These are phyloP conservation scores for Lactarius sp. DNA, from an alignment of 768 basidiomycete genomes.

Conservation along the genomic window DNA sequence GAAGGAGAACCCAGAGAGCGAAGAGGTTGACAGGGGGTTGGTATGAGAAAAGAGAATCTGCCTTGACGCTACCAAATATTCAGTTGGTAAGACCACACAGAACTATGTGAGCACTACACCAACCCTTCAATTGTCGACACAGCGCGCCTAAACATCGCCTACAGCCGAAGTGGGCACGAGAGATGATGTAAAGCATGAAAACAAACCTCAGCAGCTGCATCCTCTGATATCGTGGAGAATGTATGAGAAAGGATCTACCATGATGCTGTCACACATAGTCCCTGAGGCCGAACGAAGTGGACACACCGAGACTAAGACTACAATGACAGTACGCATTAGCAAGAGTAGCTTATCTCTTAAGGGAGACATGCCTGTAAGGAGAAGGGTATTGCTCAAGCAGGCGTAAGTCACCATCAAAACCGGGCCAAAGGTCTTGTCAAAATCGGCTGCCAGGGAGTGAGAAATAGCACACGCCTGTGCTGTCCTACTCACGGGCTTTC, in stretches of 20 bases:
- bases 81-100: neutral
- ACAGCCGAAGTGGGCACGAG: slow-evolving; percentile 7
- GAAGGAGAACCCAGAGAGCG: slow-evolving; percentile 82
- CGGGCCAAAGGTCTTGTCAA: slow-evolving; percentile 87
- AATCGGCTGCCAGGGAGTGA: slow-evolving; percentile 44
- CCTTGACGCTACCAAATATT: slow-evolving; percentile 60
- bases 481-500: slow-evolving; percentile 55
- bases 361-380: slow-evolving; percentile 68
- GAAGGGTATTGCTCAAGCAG: slow-evolving; percentile 85
- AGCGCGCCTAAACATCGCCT: slow-evolving; percentile 94
- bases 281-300: neutral
- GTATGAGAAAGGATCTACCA: slow-evolving; percentile 88
- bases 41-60: slow-evolving; percentile 90
- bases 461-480: slow-evolving; percentile 11
- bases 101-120: slow-evolving; percentile 11
- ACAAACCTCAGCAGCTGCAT: slow-evolving; percentile 83
- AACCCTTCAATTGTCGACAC: slow-evolving; percentile 94
- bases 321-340: slow-evolving; percentile 12
- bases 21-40: slow-evolving; percentile 90
- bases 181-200: neutral
- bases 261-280: neutral
- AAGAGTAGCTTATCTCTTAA: neutral
- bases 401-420: slow-evolving; percentile 89
- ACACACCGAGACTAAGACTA: slow-evolving; percentile 18
- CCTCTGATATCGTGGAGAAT: slow-evolving; percentile 88